Evolutionary conservation across 106 monocot genomes (phyloP), one percentile per base, ranked within the genome.

Genomic region (Dioscorea zingiberensis): DNA sequence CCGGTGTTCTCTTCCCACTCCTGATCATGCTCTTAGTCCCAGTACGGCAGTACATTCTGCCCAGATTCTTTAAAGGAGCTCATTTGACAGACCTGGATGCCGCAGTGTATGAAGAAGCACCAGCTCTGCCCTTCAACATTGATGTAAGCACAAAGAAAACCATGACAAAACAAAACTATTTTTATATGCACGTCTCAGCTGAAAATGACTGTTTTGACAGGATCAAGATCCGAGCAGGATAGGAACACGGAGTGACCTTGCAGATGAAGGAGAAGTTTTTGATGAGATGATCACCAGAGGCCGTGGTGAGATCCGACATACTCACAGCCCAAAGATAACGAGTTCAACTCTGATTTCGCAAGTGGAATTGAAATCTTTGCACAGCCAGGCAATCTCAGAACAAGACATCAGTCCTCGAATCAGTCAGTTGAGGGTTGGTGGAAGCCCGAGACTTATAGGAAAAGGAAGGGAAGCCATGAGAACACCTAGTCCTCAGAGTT

Each of bases 11-110:
- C 55, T 78, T 78, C 48, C 78, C 78, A 21, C 65, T 78, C 61
- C 32, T 78, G 27, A 78, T 78, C 58, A 78, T 78, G 78, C 78
- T 78, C 24, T 45, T 78, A 25, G 73, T 78, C 21, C 78, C 72
- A 14, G 63, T 78, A 7, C 55, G 78, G 48, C 78, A 78, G 48
- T 78, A 78, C 27, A 59, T 62, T 2, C 78, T 78, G 18, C 78
- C 78, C 56, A 73, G 63, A 30, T 78, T 78, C 68, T 78, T 78
- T 24, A 78, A 73, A 48, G 58, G 29, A 54, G 67, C 67, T 48
- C 78, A 78, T 73, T 72, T 78, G 26, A 30, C 62, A 1, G 78
- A 78, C 57, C 28, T 78, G 26, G 78, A 78, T 48, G 72, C 78
- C 7, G 78, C 78, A 24, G 78, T 67, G 54, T 78, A 73, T 49